These are phyloP conservation scores for Noccaea bulbosa DNA, from an alignment of 345 rosid species.

Conservation along the genomic window DNA sequence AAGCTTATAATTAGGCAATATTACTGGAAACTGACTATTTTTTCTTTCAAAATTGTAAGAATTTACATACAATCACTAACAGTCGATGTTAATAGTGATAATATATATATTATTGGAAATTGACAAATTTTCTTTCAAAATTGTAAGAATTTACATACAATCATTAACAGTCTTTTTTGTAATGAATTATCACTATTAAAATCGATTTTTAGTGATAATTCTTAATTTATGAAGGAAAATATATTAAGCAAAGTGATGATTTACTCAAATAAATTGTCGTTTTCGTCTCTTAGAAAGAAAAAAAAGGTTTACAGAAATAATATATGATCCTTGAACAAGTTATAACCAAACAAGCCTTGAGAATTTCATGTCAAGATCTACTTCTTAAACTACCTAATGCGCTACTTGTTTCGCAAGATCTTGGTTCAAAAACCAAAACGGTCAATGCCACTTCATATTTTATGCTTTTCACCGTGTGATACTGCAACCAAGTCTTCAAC, in stretches of 20 bases:
- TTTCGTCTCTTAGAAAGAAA: background rate
- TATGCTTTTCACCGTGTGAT: constrained; percentile 21
- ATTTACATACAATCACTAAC: too few species aligned
- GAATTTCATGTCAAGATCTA: constrained; percentile 10
- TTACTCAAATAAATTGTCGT: background rate
- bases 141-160: too few species aligned
- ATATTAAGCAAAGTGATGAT: background rate
- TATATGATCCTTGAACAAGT: background rate
- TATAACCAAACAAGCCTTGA: constrained; percentile 25
- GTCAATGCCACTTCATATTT: constrained; percentile 1
- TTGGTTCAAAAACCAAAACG: constrained; percentile 1
- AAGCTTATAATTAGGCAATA: too few species aligned
- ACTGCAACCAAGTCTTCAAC: constrained; percentile 60
- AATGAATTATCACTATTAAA: background rate
- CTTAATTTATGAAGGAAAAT: background rate
- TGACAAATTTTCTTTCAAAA: too few species aligned
- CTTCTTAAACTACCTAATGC: background rate
- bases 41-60: too few species aligned
- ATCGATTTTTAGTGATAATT: background rate
- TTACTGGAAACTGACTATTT: too few species aligned
- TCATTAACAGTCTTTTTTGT: too few species aligned
- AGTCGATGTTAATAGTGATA: too few species aligned
- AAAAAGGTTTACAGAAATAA: background rate
- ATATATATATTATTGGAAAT: too few species aligned
- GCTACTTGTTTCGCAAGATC: constrained; percentile 14